Conservation (phyloP, 148 eudicot genomes). For the Vaccinium darrowii region DNA sequence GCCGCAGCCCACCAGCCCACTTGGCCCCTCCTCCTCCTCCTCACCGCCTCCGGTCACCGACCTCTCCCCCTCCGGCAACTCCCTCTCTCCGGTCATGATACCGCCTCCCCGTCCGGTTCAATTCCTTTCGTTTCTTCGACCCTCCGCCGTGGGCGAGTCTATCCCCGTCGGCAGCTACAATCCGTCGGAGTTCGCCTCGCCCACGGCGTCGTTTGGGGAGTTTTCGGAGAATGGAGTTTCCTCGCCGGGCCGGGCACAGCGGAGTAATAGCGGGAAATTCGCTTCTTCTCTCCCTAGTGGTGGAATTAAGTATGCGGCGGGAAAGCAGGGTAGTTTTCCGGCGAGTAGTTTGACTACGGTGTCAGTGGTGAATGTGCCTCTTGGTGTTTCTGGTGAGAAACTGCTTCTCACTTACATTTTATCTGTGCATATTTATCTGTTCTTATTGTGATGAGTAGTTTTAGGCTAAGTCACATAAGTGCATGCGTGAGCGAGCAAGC, state of each 20-base stretch:
- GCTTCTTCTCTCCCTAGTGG: conserved; percentile 68
- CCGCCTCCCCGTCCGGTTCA: conserved; percentile 66
- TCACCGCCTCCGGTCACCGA: conserved; percentile 40
- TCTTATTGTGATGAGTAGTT: neutral
- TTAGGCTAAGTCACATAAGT: neutral
- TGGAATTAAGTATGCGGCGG: conserved; percentile 50
- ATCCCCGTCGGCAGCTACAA: conserved; percentile 68
- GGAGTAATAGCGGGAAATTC: conserved; percentile 42
- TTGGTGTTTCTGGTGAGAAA: conserved; percentile 41
- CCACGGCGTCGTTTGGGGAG: conserved; percentile 32
- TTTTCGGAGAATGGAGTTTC: conserved; percentile 23
- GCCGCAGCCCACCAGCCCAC: conserved; percentile 46
- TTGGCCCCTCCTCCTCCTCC: conserved; percentile 18
- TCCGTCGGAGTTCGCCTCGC: conserved; percentile 48
- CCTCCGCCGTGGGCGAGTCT: conserved; percentile 26
- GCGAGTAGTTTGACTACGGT: conserved; percentile 50
- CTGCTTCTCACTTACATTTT: neutral
- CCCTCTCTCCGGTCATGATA: conserved; percentile 90
- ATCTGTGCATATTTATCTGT: neutral
- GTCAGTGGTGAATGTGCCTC: conserved; percentile 41
- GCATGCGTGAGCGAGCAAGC: neutral
- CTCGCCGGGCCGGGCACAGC: conserved; percentile 23
- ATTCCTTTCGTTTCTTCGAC: conserved; percentile 24
- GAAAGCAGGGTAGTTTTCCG: conserved; percentile 27
- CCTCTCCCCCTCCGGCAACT: conserved; percentile 49